These are phyloP conservation scores for Liriodendron chinense DNA, from an alignment of 164 flowering plant species.

Conservation along the genomic window DNA sequence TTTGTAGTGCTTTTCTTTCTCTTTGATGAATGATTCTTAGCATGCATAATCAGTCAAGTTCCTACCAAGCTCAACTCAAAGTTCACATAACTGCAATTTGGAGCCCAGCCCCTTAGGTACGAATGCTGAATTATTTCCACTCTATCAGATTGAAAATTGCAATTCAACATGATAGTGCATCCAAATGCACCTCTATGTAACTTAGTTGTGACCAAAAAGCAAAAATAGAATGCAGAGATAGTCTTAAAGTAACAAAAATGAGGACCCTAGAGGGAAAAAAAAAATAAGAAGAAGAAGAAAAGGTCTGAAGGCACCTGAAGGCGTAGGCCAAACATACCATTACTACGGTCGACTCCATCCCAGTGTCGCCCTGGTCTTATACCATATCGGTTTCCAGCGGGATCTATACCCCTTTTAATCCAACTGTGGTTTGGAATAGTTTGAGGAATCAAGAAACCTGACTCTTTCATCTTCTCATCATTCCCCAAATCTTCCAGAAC, in stretches of 20 bases:
- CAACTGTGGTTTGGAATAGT: slow-evolving; percentile 89
- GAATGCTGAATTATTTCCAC: too few species aligned
- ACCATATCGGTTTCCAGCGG: slow-evolving; percentile 82
- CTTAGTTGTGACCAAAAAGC: not conserved
- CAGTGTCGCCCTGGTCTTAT: slow-evolving; percentile 80
- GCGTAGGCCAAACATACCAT: slow-evolving; percentile 38
- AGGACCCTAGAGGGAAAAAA: not conserved
- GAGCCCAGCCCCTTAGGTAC: not conserved
- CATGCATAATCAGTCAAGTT: not conserved
- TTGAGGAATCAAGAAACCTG: slow-evolving; percentile 88
- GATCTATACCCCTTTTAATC: slow-evolving; percentile 74
- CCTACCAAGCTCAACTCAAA: not conserved
- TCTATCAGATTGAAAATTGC: not conserved
- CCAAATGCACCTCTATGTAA: not conserved
- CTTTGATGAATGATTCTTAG: not conserved
- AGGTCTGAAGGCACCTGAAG: not conserved
- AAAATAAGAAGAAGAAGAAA: not conserved
- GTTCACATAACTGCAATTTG: not conserved
- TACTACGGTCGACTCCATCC: slow-evolving; percentile 98
- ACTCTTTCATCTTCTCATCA: slow-evolving; percentile 82
- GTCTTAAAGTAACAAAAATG: not conserved
- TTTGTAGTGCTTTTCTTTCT: not conserved
- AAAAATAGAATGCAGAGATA: not conserved
- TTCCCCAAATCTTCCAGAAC: slow-evolving; percentile 63
- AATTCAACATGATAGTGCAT: not conserved